Conservation (phyloP, 2,329 filamentous ascomycete genomes). For the Macrophomina tecta region DNA sequence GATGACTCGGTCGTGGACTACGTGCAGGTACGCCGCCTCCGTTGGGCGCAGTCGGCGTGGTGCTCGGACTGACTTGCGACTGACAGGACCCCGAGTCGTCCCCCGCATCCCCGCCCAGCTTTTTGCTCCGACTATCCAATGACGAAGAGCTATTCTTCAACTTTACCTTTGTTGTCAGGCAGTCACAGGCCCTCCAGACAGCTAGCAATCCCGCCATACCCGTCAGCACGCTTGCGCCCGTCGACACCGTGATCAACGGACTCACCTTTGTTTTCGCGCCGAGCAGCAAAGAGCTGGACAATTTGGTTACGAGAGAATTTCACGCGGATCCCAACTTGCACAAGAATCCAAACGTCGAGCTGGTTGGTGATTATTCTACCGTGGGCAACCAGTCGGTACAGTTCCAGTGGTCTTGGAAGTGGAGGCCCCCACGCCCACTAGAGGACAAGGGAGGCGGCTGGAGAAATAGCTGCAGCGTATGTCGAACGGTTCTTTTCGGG, state of each 20-base stretch:
- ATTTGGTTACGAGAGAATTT: constrained; percentile 91
- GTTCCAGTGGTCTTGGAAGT: constrained; percentile 97
- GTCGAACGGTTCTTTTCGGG: constrained; percentile 36
- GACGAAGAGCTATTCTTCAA: constrained; percentile 93
- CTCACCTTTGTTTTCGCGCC: constrained; percentile 93
- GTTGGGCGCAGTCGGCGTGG: constrained; percentile 27
- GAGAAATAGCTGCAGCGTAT: constrained; percentile 91
- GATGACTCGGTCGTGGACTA: constrained; percentile 85
- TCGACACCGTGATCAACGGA: constrained; percentile 82
- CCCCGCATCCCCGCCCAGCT: constrained; percentile 62
- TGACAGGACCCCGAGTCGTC: constrained; percentile 75
- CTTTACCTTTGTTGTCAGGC: constrained; percentile 84
- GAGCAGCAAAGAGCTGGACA: constrained; percentile 85
- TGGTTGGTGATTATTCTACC: constrained; percentile 91
- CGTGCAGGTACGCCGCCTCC: constrained; percentile 72
- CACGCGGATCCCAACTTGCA: constrained; percentile 96
- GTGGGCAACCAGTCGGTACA: constrained; percentile 81
- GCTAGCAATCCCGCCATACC: constrained; percentile 47
- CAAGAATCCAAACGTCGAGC: constrained; percentile 93
- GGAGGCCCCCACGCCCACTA: constrained; percentile 81
- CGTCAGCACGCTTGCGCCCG: constrained; percentile 28
- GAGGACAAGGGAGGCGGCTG: constrained; percentile 91
- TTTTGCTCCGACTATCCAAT: constrained; percentile 85
- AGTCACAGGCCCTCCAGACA: constrained; percentile 54
- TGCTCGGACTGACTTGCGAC: constrained; percentile 28